These are phyloP conservation scores for Sclerotiophoma versabilis DNA, from an alignment of 2,329 filamentous ascomycete genomes.

Conservation along the genomic window DNA sequence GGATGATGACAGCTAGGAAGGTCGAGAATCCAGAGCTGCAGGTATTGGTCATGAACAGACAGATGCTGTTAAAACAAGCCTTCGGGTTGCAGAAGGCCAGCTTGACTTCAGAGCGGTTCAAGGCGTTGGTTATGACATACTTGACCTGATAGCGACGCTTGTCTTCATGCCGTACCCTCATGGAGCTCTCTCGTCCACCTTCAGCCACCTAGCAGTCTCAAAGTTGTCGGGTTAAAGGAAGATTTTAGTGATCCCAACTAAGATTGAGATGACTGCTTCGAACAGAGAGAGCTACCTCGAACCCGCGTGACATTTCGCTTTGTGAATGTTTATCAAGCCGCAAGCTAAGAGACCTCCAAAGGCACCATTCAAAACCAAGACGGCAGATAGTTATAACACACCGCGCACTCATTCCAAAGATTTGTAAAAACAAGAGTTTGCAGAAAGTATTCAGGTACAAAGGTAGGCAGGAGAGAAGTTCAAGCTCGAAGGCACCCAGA, in stretches of 20 bases:
- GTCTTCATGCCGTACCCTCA: slow-evolving; percentile 57
- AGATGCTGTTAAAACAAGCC: slow-evolving; percentile 61
- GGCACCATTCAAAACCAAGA: slow-evolving; percentile 60
- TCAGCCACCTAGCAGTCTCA: slow-evolving; percentile 56
- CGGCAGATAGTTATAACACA: slow-evolving; percentile 59
- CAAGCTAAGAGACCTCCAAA: slow-evolving; percentile 62
- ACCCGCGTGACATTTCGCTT: slow-evolving; percentile 14
- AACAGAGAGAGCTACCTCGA: slow-evolving; percentile 62
- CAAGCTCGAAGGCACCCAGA: slow-evolving; percentile 33
- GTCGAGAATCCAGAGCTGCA: slow-evolving; percentile 27
- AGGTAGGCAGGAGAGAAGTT: slow-evolving; percentile 29
- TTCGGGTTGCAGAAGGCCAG: slow-evolving; percentile 69
- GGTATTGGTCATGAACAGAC: slow-evolving; percentile 49
- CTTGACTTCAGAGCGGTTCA: slow-evolving; percentile 90
- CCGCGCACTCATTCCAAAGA: slow-evolving; percentile 58
- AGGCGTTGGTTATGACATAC: slow-evolving; percentile 78
- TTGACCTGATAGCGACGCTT: slow-evolving; percentile 53
- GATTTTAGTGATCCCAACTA: slow-evolving; percentile 56
- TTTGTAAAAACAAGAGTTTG: no score
- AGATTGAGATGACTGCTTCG: slow-evolving; percentile 61
- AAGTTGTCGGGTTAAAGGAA: slow-evolving; percentile 60
- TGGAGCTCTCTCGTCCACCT: slow-evolving; percentile 59
- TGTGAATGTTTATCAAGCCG: slow-evolving; percentile 43
- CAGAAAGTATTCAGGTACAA: slow-evolving; percentile 31
- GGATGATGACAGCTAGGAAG: slow-evolving; percentile 36